Conservation (phyloP, 495 filamentous ascomycete species). For the Massariosphaeria phaeospora region DNA sequence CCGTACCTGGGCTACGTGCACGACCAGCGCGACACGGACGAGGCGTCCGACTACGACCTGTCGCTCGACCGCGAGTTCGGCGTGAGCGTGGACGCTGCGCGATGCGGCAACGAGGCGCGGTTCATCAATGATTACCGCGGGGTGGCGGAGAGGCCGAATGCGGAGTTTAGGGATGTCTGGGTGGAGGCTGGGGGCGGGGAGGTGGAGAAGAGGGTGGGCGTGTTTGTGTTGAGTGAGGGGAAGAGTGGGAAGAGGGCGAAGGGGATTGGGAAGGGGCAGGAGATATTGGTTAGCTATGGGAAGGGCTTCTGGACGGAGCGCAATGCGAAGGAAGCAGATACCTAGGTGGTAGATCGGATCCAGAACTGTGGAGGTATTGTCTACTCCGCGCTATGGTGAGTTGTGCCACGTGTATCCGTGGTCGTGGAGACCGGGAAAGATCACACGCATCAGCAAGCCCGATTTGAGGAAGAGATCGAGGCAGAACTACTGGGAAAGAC, state of each 20-base stretch:
- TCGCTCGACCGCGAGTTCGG: conserved; percentile 54
- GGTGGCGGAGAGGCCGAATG: conserved; percentile 51
- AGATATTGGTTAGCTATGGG: conserved; percentile 63
- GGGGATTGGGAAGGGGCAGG: conserved; percentile 55
- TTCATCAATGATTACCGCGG: conserved; percentile 74
- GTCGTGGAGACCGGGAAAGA: too few relatives aligned
- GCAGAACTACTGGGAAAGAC: too few relatives aligned
- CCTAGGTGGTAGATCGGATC: not conserved
- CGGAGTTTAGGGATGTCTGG: conserved; percentile 53
- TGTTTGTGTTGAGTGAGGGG: conserved; percentile 56
- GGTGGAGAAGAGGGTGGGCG: conserved; percentile 51
- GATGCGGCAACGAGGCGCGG: conserved; percentile 61
- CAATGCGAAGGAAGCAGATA: not conserved
- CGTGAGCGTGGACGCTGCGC: conserved; percentile 60
- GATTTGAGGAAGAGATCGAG: too few relatives aligned
- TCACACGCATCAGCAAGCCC: too few relatives aligned
- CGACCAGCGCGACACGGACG: conserved; percentile 42
- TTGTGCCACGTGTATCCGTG: too few relatives aligned
- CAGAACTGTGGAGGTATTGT: not conserved
- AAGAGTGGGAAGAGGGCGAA: conserved; percentile 49
- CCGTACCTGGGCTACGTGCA: conserved; percentile 65
- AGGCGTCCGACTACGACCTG: conserved; percentile 61
- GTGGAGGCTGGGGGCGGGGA: conserved; percentile 35
- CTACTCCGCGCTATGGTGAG: too few relatives aligned
- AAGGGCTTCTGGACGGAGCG: conserved; percentile 58